Base-by-base conservation (phyloP, 2,329 filamentous ascomycete genomes). In the Tolypocladium inflatum region DNA sequence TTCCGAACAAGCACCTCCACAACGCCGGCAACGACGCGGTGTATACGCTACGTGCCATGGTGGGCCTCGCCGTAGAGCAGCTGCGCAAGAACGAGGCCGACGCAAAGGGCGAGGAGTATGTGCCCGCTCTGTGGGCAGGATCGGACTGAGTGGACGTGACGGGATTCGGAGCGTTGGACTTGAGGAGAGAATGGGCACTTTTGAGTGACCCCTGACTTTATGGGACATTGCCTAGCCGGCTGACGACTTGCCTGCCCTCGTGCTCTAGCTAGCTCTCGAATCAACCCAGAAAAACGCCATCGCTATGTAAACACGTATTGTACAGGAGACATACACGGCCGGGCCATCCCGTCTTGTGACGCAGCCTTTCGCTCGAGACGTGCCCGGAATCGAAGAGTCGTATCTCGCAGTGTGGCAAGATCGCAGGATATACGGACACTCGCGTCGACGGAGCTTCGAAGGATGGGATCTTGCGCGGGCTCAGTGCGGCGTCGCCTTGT, bases 1-100 rank as follows among this genome's bases (percentile, higher is more conserved):
- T 95, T 10, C 65, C 73, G 0, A 82, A 78, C 48, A 82, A 77
- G 71, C 78, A 88, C 64, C 76, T 93, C n/a, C 91, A 96, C 71
- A 96, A 96, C 67, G 91, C 87, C 0, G 86, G 91, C 2, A 96
- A 96, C 63, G 91, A 96, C 68, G 91, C 91, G 0, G 81, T 85
- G 1, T 94, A 88, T 68, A 93, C 90, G 0, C 73, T 96, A 61
- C 85, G 87, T 61, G 87, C 85, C 9, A 82, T 94, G 78, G 70
- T 96, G 8, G 82, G 67, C 0, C 60, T 74, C 21, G 71, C 69
- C 1, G 42, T 72, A 23, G 65, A 67, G 57, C 59, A 64, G 17
- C 42, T 58, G 10, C 59, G 63, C 38, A 63, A 66, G 57, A 58
- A 64, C 38, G 63, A 65, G 43, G 60, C 61, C 23, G 59, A 61